Evolutionary conservation across 805 yeast species (phyloP).

Genomic region (Lipomyces chichibuensis): DNA sequence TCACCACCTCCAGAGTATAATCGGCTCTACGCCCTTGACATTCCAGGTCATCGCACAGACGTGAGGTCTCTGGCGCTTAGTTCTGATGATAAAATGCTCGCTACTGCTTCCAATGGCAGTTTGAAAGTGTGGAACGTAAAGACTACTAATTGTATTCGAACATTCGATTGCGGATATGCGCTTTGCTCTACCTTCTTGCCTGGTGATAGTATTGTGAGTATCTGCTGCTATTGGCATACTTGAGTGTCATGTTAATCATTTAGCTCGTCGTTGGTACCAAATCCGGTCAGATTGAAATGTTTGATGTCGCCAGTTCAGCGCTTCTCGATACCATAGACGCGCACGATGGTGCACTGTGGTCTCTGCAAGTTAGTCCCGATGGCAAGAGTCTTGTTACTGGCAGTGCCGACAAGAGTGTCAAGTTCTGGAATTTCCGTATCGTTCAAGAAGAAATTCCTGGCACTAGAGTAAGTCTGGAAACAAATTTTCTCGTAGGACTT

Average conservation of each 20-base stretch:
- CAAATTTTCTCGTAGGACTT: not conserved
- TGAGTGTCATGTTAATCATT: not conserved
- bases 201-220: constrained; percentile 70
- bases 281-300: constrained; percentile 78
- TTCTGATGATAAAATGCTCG: constrained; percentile 75
- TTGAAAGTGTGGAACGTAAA: constrained; percentile 85
- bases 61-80: constrained; percentile 81
- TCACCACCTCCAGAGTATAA: constrained; percentile 45
- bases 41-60: constrained; percentile 88
- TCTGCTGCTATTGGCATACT: not conserved
- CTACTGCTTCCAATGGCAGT: constrained; percentile 88
- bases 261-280: constrained; percentile 79
- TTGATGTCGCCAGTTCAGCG: constrained; percentile 83
- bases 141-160: constrained; percentile 75
- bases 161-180: constrained; percentile 88
- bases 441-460: constrained; percentile 72
- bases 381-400: constrained; percentile 88
- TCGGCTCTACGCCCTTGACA: constrained; percentile 61
- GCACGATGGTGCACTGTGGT: constrained; percentile 85
- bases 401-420: constrained; percentile 87
- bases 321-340: constrained; percentile 74
- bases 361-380: constrained; percentile 81
- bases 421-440: constrained; percentile 83
- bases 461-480: constrained; percentile 44
- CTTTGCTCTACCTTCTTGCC: constrained; percentile 81